Evolutionary conservation across 306 rosid species (phyloP), one percentile per base, ranked within the genome.

Genomic region (Cercis canadensis): DNA sequence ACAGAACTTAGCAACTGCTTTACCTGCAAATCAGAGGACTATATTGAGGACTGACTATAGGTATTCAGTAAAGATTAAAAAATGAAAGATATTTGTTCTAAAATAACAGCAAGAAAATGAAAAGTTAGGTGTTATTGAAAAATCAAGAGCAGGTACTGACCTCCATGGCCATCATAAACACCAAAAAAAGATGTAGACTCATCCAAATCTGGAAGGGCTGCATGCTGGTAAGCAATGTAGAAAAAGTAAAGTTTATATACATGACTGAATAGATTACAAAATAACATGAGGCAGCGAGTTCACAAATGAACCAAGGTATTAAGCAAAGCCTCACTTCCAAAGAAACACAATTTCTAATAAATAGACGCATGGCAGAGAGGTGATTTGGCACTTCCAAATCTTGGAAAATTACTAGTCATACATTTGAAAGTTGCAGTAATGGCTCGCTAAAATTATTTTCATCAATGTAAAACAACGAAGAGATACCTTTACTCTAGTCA

Each of bases 121-220:
- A 65, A 34, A 64, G 36, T 4, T 19, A 14, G 16, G 11, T 33
- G 57, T 15, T 45, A 46, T 37, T 17, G 24, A 51, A 43, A 68
- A 40, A 7, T 44, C n/a, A 24, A 72, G 57, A 44, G 14, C 16
- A 53, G 37, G 72, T 41, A 54, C 88, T 33, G 36, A 91, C 97
- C 99, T 87, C 99, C 99, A 86, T 94, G 99, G 31, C 99, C 99
- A 73, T 94, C 99, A 74, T 84, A 94, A 80, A 94, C 99, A 53
- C 88, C 99, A 79, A 94, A 91, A 85, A 87, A 91, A 39, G 97
- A 91, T 3, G 99, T 94, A 29, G 91, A 83, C n/a, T 81, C 72
- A 34, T 94, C 99, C 78, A 94, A 78, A 81, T 84, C 83, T 63
- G 81, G 91, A 67, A 74, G 56, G 64, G 99, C 99, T 65, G 97